Evolutionary conservation across 352 stramenopile species (phyloP), one percentile per base, ranked within the genome.

Genomic region (Phytopythium ostracodes): DNA sequence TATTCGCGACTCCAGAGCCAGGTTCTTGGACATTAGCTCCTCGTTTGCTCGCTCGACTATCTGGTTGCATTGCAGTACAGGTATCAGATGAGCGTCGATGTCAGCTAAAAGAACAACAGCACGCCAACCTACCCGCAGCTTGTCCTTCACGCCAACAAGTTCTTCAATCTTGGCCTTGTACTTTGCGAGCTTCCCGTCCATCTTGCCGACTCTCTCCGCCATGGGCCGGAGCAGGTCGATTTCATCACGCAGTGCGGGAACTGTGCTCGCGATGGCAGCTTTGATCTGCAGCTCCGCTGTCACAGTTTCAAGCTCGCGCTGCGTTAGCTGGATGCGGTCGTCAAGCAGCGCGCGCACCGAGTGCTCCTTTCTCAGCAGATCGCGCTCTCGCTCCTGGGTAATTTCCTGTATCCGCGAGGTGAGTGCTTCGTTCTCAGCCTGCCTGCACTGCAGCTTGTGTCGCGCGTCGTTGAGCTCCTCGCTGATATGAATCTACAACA

Each of bases 121-220:
- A 59, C 2, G 29, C 25, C 35, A 20, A 54, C 60, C 15, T 60
- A 89, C 84, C 65, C 68, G 75, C 35, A 91, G 58, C 36, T 65
- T 78, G 25, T 89, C 79, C 38, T 88, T 88, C 2, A 75, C 67
- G 12, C 65, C 70, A 15, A 68, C 60, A 8, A 94, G 55, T 14
- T 85, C 73, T 38, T 94, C 84, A 25, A 94, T 74, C 43, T 90
- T 91, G 1, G 60, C 65, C 60, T 88, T 87, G 67, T 91, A 94
- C 61, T 88, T 94, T 5, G 67, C 64, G 14, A 90, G 24, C 0
- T 67, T 74, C 0, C 62, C 31, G 60, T 89, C 81, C 36, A 77
- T 64, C 53, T 88, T 91, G 5, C 56, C 54, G 11, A 78, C 62
- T 62, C 77, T 84, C 15, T 79, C 71, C 6, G 76, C 77, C 0